Conservation (phyloP, 2,329 filamentous ascomycete genomes). For the Verticillium dahliae region DNA sequence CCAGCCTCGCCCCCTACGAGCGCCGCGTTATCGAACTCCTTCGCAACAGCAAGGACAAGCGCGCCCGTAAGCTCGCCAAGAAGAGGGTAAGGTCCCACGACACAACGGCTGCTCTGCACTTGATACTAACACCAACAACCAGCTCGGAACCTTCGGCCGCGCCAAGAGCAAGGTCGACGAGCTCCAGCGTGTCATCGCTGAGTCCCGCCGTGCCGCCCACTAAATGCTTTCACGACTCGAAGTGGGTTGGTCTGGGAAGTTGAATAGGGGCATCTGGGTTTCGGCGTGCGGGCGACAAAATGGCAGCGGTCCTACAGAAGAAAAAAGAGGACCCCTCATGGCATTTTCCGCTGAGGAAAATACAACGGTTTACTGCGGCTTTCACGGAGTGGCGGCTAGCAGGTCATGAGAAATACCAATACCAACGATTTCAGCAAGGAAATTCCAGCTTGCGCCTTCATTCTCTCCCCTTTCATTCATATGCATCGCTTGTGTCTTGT, state of each 20-base stretch:
- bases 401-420: slow-evolving; percentile 3
- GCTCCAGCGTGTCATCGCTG: slow-evolving; percentile 95
- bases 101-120: not conserved
- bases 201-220: slow-evolving; percentile 68
- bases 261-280: slow-evolving; percentile 4
- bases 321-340: not conserved
- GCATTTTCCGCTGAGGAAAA: not conserved
- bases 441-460: not conserved
- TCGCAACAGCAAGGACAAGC: slow-evolving; percentile 99
- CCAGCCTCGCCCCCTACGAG: slow-evolving; percentile 86
- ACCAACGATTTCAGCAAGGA: slow-evolving; percentile 1
- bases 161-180: slow-evolving; percentile 99
- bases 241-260: slow-evolving; percentile 2
- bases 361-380: not conserved
- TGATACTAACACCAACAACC: slow-evolving; percentile 16
- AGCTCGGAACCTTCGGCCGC: slow-evolving; percentile 98
- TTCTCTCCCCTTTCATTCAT: not conserved
- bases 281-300: slow-evolving; percentile 3
- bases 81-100: slow-evolving; percentile 68
- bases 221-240: slow-evolving; percentile 30
- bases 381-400: not conserved
- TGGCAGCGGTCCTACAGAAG: not conserved
- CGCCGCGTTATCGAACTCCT: slow-evolving; percentile 98
- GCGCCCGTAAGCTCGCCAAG: slow-evolving; percentile 97
- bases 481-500: not conserved